Conservation (phyloP, 768 basidiomycete species). For the Podaxis mareebaensis region DNA sequence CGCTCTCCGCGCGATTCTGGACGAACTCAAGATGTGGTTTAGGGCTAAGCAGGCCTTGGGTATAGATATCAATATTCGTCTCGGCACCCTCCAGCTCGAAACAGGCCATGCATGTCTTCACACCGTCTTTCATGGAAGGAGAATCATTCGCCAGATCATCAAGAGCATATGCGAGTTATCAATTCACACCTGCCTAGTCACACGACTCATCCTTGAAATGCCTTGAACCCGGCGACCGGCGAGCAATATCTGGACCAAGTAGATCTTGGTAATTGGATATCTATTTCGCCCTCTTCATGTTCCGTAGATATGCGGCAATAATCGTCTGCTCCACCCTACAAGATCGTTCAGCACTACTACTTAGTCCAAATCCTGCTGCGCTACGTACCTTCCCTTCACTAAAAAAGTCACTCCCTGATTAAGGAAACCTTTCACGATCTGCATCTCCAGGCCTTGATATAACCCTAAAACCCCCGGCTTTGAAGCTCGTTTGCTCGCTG, state of each 20-base stretch:
- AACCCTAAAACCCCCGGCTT: constrained; percentile 36
- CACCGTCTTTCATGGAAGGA: too few relatives aligned
- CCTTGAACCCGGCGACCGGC: too few relatives aligned
- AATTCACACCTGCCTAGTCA: too few relatives aligned
- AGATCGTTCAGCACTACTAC: background rate
- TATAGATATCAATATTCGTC: background rate
- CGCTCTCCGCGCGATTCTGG: background rate
- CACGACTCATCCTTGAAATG: too few relatives aligned
- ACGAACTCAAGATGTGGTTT: background rate
- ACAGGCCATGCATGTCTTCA: background rate
- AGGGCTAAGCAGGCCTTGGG: background rate
- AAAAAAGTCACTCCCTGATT: constrained; percentile 60
- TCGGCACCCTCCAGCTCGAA: background rate
- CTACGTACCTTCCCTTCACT: constrained; percentile 53
- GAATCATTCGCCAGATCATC: too few relatives aligned
- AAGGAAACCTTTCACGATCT: constrained; percentile 54
- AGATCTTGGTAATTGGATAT: too few relatives aligned
- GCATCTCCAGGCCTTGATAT: constrained; percentile 54
- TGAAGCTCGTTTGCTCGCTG: too few relatives aligned
- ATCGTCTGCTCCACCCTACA: constrained; percentile 26
- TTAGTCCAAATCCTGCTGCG: background rate
- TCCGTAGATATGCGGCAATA: constrained; percentile 21
- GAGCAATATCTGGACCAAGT: too few relatives aligned
- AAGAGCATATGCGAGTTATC: too few relatives aligned
- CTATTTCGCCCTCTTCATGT: too few relatives aligned